Base-by-base conservation (phyloP, 1,284 basidiomycete genomes). In the Omphalotus olearius region DNA sequence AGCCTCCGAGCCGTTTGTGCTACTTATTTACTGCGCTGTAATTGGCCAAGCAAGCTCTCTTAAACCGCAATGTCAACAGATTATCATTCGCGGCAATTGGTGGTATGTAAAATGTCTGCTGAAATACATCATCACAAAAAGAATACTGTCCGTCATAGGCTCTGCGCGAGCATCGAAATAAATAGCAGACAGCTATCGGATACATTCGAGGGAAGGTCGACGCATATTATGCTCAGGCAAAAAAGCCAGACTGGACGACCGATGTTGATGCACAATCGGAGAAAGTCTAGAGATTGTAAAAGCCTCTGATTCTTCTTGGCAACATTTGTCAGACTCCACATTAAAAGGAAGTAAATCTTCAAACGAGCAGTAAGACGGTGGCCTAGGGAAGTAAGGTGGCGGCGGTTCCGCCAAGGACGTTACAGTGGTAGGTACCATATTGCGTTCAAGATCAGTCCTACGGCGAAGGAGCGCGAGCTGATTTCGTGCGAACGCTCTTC, bases 351-450 rank as follows among this genome's bases (percentile, higher is more conserved):
- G 20, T 17, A 10, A 23, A 17, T 23, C 16, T 40, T 40, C 38
- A n/a, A 40, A 23, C n/a, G 20, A 17, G 20, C 38, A 40, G 18
- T 47, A 52, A 23, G 51, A 23, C 1, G 51, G 51, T 1, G 45
- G 51, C 13, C 51, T 45, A 18, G 45, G 51, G 6, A 20, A 26
- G 39, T 52, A 52, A 7, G 45, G 39, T 6, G 51, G 51, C 3
- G 42, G 40, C 14, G 51, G 45, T 47, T 52, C 45, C 2, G 28
- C 18, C 20, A 28, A 14, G 28, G 14, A 47, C 14, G 20, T 25
- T 33, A 33, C 23, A 23, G 23, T 23, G 23, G 23, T 9, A 9
- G 9, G 30, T 7, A 33, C 13, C 30, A 9, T 33, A 3, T 2
- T 13, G 30, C 7, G 30, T 9, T 13, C 23, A 23, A 23, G 13